Conservation (phyloP, 306 rosid genomes). For the Cajanus cajan region DNA sequence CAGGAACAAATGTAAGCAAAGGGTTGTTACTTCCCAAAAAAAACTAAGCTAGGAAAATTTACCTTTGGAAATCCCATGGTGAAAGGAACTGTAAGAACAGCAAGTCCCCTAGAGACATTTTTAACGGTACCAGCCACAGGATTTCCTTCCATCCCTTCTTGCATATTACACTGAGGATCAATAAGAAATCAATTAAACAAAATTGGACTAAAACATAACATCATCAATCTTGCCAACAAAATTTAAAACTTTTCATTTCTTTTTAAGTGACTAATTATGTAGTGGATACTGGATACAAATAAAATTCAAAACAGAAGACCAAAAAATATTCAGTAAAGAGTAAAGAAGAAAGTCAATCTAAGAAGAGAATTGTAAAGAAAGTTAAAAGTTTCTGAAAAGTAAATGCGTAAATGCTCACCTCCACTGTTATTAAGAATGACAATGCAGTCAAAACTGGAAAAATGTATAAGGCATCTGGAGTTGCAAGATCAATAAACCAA, state of each 20-base stretch:
- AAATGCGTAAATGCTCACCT: conserved; percentile 70
- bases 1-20: conserved; percentile 10
- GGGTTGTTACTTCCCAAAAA: background rate
- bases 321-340: conserved; percentile 23
- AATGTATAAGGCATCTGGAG: conserved; percentile 70
- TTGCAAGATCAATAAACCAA: conserved; percentile 92
- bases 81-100: conserved; percentile 85
- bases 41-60: conserved; percentile 22
- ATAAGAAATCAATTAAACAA: background rate
- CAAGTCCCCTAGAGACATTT: conserved; percentile 76
- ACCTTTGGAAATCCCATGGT: conserved; percentile 90
- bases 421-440: conserved; percentile 80
- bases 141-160: conserved; percentile 96
- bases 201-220: background rate
- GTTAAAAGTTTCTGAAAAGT: background rate
- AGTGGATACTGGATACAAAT: background rate
- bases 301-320: conserved; percentile 13
- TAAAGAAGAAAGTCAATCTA: background rate
- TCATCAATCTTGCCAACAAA: background rate
- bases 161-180: conserved; percentile 70
- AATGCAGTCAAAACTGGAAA: conserved; percentile 73
- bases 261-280: background rate
- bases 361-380: conserved; percentile 17
- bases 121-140: conserved; percentile 75
- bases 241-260: background rate